Conservation (phyloP, 371 early-diverging fungal genomes). For the Chytridium lagenaria region DNA sequence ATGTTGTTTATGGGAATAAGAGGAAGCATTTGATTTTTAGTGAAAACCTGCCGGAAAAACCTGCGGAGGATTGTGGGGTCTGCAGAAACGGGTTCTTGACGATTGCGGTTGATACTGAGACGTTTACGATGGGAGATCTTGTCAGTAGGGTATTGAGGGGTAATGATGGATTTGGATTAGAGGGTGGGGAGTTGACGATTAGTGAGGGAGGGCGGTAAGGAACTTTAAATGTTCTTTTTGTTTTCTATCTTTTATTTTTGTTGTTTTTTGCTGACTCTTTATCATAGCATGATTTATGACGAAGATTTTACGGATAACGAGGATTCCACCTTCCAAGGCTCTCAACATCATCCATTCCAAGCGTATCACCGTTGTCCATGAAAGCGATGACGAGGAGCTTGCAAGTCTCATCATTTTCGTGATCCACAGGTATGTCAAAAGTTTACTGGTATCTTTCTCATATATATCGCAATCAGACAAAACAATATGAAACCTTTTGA, state of each 20-base stretch:
- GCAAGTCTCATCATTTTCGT: neutral
- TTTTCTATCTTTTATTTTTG: neutral
- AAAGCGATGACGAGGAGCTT: conserved; percentile 27
- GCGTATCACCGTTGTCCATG: conserved; percentile 25
- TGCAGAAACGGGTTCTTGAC: conserved; percentile 54
- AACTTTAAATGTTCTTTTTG: neutral
- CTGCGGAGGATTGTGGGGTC: conserved; percentile 59
- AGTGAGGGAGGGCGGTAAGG: conserved; percentile 65
- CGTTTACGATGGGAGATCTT: conserved; percentile 41
- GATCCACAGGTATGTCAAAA: neutral
- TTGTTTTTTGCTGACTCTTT: neutral
- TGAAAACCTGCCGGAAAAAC: conserved; percentile 47
- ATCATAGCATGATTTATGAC: conserved; percentile 80
- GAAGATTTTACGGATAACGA: conserved; percentile 88
- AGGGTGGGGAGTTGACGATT: conserved; percentile 59
- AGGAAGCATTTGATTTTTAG: conserved; percentile 46
- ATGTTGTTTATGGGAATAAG: conserved; percentile 41
- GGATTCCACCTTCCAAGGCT: conserved; percentile 58
- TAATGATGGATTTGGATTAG: conserved; percentile 26
- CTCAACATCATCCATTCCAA: conserved; percentile 60
- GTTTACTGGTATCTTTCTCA: neutral
- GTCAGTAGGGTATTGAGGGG: conserved; percentile 30
- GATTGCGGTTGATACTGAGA: conserved; percentile 45
- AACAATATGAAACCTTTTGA: neutral
- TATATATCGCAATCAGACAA: neutral